phyloP scores from a whole-genome alignment of 768 basidiomycete genomes.

The Suillus placidus region DNA sequence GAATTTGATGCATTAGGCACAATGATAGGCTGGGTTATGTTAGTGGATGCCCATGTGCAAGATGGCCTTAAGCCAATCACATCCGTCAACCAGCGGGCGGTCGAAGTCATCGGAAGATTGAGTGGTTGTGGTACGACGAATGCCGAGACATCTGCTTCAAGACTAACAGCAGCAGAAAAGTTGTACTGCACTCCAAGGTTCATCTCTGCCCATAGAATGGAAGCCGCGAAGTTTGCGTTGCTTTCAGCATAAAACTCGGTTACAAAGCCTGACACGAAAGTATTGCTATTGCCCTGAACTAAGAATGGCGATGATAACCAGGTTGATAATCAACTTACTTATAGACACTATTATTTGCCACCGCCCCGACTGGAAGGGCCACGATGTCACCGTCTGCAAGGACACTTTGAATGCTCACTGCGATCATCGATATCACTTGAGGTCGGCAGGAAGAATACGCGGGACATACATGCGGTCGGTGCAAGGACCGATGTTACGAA shows the following conservation, averaged over 20 bases:
- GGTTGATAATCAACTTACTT: constrained; percentile 20
- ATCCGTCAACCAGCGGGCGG: constrained; percentile 34
- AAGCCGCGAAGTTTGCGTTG: constrained; percentile 21
- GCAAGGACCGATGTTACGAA: constrained; percentile 25
- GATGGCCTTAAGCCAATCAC: constrained; percentile 29
- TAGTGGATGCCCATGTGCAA: constrained; percentile 33
- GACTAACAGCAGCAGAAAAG: constrained; percentile 16
- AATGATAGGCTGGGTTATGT: constrained; percentile 22
- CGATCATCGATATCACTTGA: not conserved
- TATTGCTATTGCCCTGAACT: constrained; percentile 16
- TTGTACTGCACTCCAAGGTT: constrained; percentile 29
- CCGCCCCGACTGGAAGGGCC: constrained; percentile 28
- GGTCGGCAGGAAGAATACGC: not conserved
- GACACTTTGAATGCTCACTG: constrained; percentile 28
- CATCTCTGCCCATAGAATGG: constrained; percentile 28
- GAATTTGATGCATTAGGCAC: constrained; percentile 19
- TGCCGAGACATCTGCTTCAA: constrained; percentile 18
- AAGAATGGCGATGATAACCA: not conserved
- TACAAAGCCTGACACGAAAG: not conserved
- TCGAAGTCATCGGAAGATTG: constrained; percentile 20
- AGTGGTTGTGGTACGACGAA: constrained; percentile 25
- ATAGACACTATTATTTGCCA: constrained; percentile 25
- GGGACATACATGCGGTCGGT: constrained; percentile 28
- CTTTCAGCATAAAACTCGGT: constrained; percentile 11
- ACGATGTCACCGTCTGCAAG: constrained; percentile 24